Conservation (phyloP, 495 filamentous ascomycete species). For the Achaetomiella virescens region DNA sequence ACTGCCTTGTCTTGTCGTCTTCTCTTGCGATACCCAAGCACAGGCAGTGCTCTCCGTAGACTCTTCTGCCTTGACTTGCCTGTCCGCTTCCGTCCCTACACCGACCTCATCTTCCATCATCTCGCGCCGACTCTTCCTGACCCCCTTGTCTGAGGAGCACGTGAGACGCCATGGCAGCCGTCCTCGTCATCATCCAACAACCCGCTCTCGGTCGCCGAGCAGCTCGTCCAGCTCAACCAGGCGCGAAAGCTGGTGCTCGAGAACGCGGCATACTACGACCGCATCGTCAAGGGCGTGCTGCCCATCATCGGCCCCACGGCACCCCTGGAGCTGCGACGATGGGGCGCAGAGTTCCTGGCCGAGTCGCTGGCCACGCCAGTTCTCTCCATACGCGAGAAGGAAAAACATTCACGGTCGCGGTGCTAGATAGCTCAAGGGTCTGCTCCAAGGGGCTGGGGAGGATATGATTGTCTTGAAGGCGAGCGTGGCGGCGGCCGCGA, state of each 20-base stretch:
- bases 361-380: conserved; percentile 90
- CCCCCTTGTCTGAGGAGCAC: background rate
- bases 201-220: conserved; percentile 57
- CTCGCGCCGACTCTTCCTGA: background rate
- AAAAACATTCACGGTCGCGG: conserved; percentile 60
- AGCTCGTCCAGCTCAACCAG: conserved; percentile 75
- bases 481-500: conserved; percentile 76
- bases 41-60: conserved; percentile 9
- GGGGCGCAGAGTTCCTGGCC: conserved; percentile 93
- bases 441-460: conserved; percentile 65
- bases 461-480: conserved; percentile 74
- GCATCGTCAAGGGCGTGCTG: conserved; percentile 82
- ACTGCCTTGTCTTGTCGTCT: conserved; percentile 13
- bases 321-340: conserved; percentile 76
- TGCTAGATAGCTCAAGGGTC: conserved; percentile 68
- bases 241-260: conserved; percentile 82
- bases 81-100: background rate
- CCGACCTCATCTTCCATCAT: background rate
- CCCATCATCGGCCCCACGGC: conserved; percentile 76
- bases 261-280: conserved; percentile 77
- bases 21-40: background rate
- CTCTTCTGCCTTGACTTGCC: conserved; percentile 2
- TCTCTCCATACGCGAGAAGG: conserved; percentile 66
- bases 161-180: conserved; percentile 10
- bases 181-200: conserved; percentile 13